Percentiles rank a stretch among this genome's conserved stretches.
Evolutionary conservation across 148 eudicot genomes (phyloP).

Genomic region (Nyssa sinensis): DNA sequence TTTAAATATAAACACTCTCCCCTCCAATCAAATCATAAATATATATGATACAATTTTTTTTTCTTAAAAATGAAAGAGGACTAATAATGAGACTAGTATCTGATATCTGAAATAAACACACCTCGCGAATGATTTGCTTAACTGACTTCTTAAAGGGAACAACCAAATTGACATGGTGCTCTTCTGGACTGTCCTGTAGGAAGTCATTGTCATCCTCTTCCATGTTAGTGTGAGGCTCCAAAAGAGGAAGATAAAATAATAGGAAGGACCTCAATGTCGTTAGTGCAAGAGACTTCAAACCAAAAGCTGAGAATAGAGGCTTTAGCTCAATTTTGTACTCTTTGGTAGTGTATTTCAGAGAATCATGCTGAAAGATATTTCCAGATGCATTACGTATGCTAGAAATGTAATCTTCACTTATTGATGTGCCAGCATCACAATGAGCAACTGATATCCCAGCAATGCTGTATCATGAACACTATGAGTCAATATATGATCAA

Average conservation of each 20-base stretch:
- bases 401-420: conserved; percentile 52
- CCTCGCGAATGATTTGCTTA: conserved; percentile 81
- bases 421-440: conserved; percentile 69
- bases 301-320: conserved; percentile 84
- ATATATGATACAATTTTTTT: too few species aligned
- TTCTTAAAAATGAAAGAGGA: background rate
- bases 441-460: conserved; percentile 45
- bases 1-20: too few species aligned
- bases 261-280: conserved; percentile 82
- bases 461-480: conserved; percentile 36
- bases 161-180: conserved; percentile 58
- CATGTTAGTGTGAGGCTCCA: conserved; percentile 57
- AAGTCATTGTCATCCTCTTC: conserved; percentile 89
- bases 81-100: background rate
- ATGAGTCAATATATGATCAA: conserved; percentile 13
- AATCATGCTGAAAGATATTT: conserved; percentile 44
- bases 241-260: conserved; percentile 73
- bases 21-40: too few species aligned
- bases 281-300: conserved; percentile 51
- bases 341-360: conserved; percentile 46
- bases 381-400: conserved; percentile 37
- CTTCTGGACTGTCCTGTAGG: conserved; percentile 46
- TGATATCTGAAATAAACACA: conserved; percentile 27
- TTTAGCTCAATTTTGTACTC: conserved; percentile 59
- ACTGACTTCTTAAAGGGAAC: conserved; percentile 79